Conservation (phyloP, 2,329 filamentous ascomycete species). For the Rhynchosporium agropyri region DNA sequence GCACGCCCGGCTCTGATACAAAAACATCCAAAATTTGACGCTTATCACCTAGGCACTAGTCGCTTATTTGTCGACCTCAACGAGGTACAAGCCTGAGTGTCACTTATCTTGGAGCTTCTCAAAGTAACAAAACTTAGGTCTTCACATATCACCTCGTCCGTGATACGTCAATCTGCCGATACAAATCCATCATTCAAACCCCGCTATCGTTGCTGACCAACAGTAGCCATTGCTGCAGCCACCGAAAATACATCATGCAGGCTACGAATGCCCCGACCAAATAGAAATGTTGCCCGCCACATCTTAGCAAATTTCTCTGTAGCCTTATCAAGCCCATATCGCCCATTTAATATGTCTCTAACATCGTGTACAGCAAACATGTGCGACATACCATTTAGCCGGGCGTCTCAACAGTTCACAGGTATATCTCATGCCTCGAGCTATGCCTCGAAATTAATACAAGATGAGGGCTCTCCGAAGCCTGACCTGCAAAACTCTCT, state of each 20-base stretch:
- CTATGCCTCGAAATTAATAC: conserved; percentile 10
- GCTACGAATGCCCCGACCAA: conserved; percentile 1
- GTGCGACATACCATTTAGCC: conserved; percentile 8
- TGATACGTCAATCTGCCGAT: conserved; percentile 2
- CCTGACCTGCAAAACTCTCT: neutral
- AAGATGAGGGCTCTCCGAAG: conserved; percentile 10
- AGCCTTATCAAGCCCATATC: conserved; percentile 4
- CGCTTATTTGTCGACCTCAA: conserved; percentile 5
- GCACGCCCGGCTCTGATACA: neutral
- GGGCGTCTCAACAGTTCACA: conserved; percentile 13
- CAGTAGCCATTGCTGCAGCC: neutral
- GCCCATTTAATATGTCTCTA: neutral
- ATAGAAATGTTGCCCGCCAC: conserved; percentile 8
- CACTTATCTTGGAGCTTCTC: neutral
- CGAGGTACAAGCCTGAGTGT: neutral
- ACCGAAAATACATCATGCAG: conserved; percentile 8
- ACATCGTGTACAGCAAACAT: conserved; percentile 8
- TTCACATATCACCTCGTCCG: neutral
- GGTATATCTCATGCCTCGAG: conserved; percentile 9
- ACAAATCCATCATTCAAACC: neutral
- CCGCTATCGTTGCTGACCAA: conserved; percentile 5
- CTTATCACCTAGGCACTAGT: neutral
- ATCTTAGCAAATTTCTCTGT: neutral
- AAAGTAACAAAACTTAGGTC: neutral
- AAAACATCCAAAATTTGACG: neutral